These are phyloP conservation scores for Aureobasidium namibiae DNA, from an alignment of 2,329 filamentous ascomycete genomes.

Conservation along the genomic window DNA sequence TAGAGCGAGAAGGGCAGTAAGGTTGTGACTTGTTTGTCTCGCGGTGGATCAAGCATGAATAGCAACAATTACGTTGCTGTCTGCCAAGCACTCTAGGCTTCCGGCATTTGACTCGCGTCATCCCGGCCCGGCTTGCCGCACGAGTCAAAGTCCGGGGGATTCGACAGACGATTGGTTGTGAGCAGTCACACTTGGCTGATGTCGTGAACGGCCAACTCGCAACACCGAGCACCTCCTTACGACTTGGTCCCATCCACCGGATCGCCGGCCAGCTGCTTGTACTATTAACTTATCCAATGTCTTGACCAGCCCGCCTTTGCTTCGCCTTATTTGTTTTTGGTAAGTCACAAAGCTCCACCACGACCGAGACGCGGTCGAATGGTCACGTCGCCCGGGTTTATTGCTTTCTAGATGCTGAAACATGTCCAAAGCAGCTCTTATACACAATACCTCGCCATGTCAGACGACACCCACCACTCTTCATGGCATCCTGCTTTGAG, in stretches of 20 bases:
- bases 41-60: not conserved
- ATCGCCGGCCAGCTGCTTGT: not conserved
- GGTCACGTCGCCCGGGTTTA: not conserved
- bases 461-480: not conserved
- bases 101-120: not conserved
- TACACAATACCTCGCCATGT: constrained; percentile 7
- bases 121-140: not conserved
- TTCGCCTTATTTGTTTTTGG: not conserved
- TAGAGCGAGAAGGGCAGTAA: too few relatives aligned
- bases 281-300: not conserved
- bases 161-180: not conserved
- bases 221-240: constrained; percentile 5
- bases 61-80: constrained; percentile 14
- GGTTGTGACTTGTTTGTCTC: not conserved
- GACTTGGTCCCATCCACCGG: not conserved
- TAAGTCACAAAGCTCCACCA: not conserved
- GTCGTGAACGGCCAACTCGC: too few relatives aligned
- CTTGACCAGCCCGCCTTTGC: not conserved
- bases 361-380: not conserved
- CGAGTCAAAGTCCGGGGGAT: not conserved
- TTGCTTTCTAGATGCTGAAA: not conserved
- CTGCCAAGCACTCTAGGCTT: not conserved
- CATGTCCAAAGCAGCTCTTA: not conserved
- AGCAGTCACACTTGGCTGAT: not conserved
- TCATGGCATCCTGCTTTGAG: constrained; percentile 12